Base-by-base conservation (phyloP, 805 yeast species). In the Candida succiphila region DNA sequence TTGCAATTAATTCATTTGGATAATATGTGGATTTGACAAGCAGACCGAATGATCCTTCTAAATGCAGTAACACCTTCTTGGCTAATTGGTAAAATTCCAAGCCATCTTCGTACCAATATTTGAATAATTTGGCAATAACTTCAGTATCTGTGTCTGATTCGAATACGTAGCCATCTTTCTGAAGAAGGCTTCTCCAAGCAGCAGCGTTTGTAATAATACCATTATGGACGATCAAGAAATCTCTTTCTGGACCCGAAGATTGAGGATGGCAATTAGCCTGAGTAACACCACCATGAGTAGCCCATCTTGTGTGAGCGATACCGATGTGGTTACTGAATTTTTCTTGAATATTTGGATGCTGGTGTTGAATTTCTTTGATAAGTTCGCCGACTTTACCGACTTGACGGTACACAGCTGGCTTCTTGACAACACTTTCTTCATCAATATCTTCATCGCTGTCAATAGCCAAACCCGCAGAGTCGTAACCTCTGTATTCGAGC, bases 231-330 rank as follows among this genome's bases (percentile, higher is more conserved):
- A 92, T 78, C 29, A 85, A 75, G 50, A 92, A 92, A 58, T 88
- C 95, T 47, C 81, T 80, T 30, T 61, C 60, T 8, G 73, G 70
- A 56, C 86, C 98, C 1, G 96, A 85, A 43, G 89, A 68, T 56
- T 89, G 97, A 31, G 99, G 99, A 58, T 92, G 99, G 56, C 97
- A 92, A 67, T 92, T 92, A 40, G 59, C 48, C 41, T 70, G 75
- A 44, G 75, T 76, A 37, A 96, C 96, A 49, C 78, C 84, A 60
- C 99, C 99, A 60, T 92, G 99, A 25, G 99, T 92, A 33, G 99
- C 99, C 99, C 99, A 92, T 68, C 99, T 83, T 12, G 99, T 92
- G 63, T 92, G 99, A 17, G 98, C 97, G 57, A 92, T 92, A 54
- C 95, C 98, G 39, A 78, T 87, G 55, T 92, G 98, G 56, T 80